Conservation (phyloP, 345 rosid genomes). For the Laguncularia racemosa region DNA sequence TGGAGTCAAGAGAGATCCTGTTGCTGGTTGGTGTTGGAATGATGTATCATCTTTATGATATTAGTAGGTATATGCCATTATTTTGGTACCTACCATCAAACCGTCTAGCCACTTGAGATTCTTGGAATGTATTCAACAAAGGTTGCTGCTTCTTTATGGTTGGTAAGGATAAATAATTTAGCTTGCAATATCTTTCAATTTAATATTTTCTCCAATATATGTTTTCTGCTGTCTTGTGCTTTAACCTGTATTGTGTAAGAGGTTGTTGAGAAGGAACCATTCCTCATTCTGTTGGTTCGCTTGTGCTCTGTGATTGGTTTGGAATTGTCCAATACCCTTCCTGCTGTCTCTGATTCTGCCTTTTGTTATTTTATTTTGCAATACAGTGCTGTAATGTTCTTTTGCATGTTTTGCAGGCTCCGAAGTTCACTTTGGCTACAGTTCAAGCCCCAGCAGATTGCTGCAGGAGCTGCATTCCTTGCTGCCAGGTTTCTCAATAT, state of each 20-base stretch:
- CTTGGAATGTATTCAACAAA: conserved; percentile 64
- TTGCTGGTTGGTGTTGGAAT: conserved; percentile 54
- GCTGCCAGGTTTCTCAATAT: conserved; percentile 55
- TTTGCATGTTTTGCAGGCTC: conserved; percentile 44
- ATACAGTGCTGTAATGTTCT: neutral
- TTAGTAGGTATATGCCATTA: conserved; percentile 47
- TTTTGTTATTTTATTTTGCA: neutral
- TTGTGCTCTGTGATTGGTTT: too few species aligned
- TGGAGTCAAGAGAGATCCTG: conserved; percentile 44
- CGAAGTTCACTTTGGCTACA: conserved; percentile 84
- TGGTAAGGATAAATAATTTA: conserved; percentile 56
- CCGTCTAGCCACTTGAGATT: conserved; percentile 38
- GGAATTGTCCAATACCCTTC: neutral
- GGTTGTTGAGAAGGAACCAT: conserved; percentile 1
- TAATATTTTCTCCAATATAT: conserved; percentile 11
- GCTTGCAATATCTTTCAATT: conserved; percentile 18
- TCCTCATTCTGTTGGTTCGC: neutral
- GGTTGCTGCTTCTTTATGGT: conserved; percentile 54
- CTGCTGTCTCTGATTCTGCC: conserved; percentile 1
- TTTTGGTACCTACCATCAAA: conserved; percentile 53
- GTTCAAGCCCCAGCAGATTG: conserved; percentile 73
- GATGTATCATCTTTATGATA: conserved; percentile 47
- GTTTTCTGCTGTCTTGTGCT: conserved; percentile 10
- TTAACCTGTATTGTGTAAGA: conserved; percentile 6
- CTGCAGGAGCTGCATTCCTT: conserved; percentile 76